Evolutionary conservation across 2,329 filamentous ascomycete genomes (phyloP).

Genomic region (Paecilomyces variotii): DNA sequence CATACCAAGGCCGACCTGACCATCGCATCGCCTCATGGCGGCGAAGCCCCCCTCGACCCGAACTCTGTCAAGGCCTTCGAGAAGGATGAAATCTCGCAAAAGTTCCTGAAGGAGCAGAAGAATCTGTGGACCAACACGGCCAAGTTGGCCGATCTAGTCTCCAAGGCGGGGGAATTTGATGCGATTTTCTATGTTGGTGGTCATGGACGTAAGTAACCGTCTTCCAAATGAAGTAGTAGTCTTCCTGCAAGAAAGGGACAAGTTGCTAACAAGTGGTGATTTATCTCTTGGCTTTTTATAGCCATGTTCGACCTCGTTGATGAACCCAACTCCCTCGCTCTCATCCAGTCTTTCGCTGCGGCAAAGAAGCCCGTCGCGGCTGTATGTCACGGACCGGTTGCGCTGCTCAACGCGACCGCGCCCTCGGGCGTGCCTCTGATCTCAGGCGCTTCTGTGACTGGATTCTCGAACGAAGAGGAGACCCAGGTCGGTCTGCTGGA

Average conservation of each 20-base stretch:
- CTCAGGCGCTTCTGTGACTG: conserved; percentile 35
- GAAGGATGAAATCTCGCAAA: conserved; percentile 43
- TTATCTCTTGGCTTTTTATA: conserved; percentile 3
- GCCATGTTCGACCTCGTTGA: conserved; percentile 45
- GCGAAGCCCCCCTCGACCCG: conserved; percentile 54
- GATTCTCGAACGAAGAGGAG: conserved; percentile 43
- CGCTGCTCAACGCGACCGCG: conserved; percentile 37
- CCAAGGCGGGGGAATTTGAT: conserved; percentile 53
- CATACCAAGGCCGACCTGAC: conserved; percentile 46
- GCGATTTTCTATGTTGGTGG: conserved; percentile 55
- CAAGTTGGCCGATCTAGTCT: conserved; percentile 49
- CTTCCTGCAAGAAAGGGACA: not conserved
- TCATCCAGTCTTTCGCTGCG: conserved; percentile 42
- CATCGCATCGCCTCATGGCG: conserved; percentile 56
- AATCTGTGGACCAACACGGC: conserved; percentile 57
- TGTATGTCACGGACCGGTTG: conserved; percentile 43
- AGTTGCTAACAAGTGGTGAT: not conserved
- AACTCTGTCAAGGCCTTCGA: conserved; percentile 48
- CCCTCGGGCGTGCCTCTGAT: conserved; percentile 37
- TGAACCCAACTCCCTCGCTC: conserved; percentile 32
- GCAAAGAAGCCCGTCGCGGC: conserved; percentile 43
- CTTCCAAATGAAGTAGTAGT: too few species aligned
- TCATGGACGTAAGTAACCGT: conserved; percentile 43
- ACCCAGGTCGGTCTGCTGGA: conserved; percentile 31
- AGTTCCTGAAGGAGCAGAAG: conserved; percentile 50